phyloP scores from a whole-genome alignment of 164 flowering plant genomes.

The Stephania japonica region DNA sequence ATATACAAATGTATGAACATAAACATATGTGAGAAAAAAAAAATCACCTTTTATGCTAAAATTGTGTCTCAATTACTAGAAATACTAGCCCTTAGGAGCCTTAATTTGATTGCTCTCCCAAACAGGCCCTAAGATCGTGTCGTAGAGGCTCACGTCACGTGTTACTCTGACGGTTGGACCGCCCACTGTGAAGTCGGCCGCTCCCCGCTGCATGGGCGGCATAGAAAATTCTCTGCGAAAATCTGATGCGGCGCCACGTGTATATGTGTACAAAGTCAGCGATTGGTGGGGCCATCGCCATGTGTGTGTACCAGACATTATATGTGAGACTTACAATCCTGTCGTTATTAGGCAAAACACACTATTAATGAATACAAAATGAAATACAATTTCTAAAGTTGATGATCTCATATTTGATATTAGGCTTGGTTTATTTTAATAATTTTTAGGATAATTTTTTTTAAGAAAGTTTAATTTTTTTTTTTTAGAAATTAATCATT shows the following conservation, averaged over 20 bases:
- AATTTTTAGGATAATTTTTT: no score
- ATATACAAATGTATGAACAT: no score
- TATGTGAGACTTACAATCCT: no score
- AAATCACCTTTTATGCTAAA: not conserved
- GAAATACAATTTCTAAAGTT: no score
- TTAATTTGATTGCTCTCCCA: not conserved
- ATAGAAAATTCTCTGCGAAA: not conserved
- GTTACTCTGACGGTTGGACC: not conserved
- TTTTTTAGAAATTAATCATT: no score
- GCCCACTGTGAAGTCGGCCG: not conserved
- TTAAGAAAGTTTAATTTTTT: no score
- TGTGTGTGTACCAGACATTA: no score
- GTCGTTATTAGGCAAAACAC: no score
- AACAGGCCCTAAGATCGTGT: not conserved
- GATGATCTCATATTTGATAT: no score
- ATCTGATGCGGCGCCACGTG: not conserved
- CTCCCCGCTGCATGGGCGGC: not conserved
- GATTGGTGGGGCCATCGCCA: not conserved
- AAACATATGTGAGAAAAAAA: no score
- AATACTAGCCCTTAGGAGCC: not conserved
- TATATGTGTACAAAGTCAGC: not conserved
- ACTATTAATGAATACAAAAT: no score
- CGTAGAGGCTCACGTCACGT: not conserved
- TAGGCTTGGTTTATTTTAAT: no score
- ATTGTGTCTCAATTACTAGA: not conserved